Percentiles rank a stretch among this genome's conserved stretches.
phyloP scores from a whole-genome alignment of 1,284 basidiomycete species.

The Polyporus tsugae region DNA sequence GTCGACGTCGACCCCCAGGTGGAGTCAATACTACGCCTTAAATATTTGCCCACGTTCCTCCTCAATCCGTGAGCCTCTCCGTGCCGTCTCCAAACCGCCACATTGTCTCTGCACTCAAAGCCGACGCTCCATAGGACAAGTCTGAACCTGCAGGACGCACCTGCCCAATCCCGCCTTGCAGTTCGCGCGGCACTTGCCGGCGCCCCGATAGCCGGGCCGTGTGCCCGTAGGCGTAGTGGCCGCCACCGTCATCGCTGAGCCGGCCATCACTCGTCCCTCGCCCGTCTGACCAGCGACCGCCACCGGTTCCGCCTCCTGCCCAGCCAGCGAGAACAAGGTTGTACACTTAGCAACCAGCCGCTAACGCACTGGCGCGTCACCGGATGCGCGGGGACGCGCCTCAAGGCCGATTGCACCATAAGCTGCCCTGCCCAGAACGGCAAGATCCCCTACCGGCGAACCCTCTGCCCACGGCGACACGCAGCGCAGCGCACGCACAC shows the following conservation, averaged over 20 bases:
- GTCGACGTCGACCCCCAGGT: conserved; percentile 6
- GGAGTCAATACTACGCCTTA: not conserved
- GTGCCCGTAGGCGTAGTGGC: not conserved
- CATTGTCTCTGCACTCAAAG: not conserved
- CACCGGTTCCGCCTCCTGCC: not conserved
- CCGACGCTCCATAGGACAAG: not conserved
- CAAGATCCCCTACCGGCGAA: conserved; percentile 23
- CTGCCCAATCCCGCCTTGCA: not conserved
- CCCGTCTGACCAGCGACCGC: not conserved
- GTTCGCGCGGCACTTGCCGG: not conserved
- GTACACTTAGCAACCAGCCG: conserved; percentile 12
- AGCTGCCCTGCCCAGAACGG: conserved; percentile 21
- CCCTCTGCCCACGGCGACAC: conserved; percentile 37
- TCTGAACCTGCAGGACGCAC: conserved; percentile 1
- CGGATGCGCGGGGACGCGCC: conserved; percentile 23
- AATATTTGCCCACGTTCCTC: not conserved
- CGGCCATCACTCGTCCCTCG: conserved; percentile 22
- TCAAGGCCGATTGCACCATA: conserved; percentile 37
- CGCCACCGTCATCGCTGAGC: conserved; percentile 31
- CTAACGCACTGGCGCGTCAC: conserved; percentile 30
- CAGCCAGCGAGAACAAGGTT: not conserved
- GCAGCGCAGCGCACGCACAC: conserved; percentile 18
- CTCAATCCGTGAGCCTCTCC: not conserved
- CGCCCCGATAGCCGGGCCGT: not conserved
- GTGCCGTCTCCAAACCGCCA: not conserved